Conservation (phyloP, 2,329 filamentous ascomycete genomes). For the Penicillium sp. region DNA sequence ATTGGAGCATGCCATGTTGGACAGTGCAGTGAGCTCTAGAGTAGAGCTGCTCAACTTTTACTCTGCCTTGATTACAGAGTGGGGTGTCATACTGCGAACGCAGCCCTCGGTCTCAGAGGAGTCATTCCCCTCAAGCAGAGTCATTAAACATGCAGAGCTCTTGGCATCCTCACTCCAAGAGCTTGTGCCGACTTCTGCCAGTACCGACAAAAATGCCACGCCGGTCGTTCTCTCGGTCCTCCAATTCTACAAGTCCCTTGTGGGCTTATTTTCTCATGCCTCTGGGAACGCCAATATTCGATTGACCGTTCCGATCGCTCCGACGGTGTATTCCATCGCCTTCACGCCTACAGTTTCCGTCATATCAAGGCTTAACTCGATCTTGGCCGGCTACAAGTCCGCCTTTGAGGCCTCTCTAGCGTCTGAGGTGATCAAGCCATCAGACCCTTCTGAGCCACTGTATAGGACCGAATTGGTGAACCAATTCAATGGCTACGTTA, state of each 20-base stretch:
- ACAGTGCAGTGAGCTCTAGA: constrained; percentile 52
- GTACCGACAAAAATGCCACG: constrained; percentile 16
- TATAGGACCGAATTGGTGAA: constrained; percentile 65
- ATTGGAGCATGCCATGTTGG: constrained; percentile 45
- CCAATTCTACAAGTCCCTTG: constrained; percentile 69
- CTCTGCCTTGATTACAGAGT: constrained; percentile 63
- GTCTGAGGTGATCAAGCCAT: constrained; percentile 40
- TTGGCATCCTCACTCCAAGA: constrained; percentile 65
- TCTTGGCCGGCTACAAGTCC: constrained; percentile 72
- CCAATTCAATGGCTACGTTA: constrained; percentile 78
- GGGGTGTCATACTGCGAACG: constrained; percentile 41
- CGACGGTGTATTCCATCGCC: constrained; percentile 69
- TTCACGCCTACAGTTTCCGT: constrained; percentile 66
- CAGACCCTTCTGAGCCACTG: constrained; percentile 34
- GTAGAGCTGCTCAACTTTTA: constrained; percentile 67
- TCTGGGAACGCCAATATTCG: constrained; percentile 58
- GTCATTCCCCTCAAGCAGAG: constrained; percentile 43
- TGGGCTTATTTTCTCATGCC: constrained; percentile 58
- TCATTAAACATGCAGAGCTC: constrained; percentile 53
- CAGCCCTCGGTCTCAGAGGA: constrained; percentile 30
- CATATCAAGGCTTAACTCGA: constrained; percentile 68
- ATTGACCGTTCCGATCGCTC: constrained; percentile 67
- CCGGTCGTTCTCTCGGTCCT: constrained; percentile 57
- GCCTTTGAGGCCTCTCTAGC: constrained; percentile 67
- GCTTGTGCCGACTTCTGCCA: constrained; percentile 41